phyloP scores from a whole-genome alignment of 2,329 filamentous ascomycete species.

The Metarhizium brunneum region DNA sequence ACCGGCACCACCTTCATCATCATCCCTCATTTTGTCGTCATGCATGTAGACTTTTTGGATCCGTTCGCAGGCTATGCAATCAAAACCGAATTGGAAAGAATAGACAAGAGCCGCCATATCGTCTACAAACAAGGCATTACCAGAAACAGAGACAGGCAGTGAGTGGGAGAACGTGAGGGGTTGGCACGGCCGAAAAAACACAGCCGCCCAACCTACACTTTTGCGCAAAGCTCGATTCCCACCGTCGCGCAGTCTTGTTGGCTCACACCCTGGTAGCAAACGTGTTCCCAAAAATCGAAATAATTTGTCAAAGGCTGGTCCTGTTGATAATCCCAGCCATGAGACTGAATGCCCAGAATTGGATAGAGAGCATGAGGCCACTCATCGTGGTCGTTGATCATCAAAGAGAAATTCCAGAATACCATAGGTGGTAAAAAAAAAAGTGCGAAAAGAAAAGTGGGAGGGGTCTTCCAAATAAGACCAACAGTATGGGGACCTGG shows the following conservation, averaged over 20 bases:
- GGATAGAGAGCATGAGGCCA: neutral
- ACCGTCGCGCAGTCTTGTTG: neutral
- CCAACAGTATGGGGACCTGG: neutral
- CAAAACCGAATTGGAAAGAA: neutral
- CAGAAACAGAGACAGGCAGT: neutral
- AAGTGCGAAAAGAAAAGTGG: neutral
- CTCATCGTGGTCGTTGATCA: neutral
- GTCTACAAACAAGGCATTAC: neutral
- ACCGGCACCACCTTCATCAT: neutral
- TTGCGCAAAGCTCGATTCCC: neutral
- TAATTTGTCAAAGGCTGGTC: neutral
- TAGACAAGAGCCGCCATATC: neutral
- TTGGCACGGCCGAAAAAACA: neutral
- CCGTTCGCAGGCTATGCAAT: constrained; percentile 3
- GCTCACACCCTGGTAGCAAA: neutral
- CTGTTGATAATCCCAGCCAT: neutral
- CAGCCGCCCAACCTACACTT: neutral
- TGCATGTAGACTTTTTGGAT: neutral
- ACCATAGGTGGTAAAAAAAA: neutral
- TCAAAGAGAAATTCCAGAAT: neutral
- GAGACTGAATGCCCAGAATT: neutral
- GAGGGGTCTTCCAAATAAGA: neutral
- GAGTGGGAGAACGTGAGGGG: neutral
- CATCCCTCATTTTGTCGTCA: neutral
- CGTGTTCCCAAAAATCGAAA: neutral